Evolutionary conservation across 257 asterid species (phyloP).

Genomic region (Oldenlandia corymbosa): DNA sequence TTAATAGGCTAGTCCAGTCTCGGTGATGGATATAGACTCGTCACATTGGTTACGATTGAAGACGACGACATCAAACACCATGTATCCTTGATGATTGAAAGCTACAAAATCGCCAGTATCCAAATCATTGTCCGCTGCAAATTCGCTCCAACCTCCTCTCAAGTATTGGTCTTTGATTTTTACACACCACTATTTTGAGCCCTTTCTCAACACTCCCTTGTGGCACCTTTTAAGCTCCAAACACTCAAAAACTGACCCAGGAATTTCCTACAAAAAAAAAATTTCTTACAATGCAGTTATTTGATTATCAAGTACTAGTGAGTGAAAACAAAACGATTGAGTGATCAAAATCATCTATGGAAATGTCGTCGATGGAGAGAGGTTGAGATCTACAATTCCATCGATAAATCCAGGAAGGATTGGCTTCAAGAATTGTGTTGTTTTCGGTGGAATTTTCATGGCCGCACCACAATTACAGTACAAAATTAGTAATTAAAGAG

Average conservation of each 20-base stretch:
- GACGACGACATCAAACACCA: slow-evolving; percentile 16
- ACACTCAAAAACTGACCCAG: slow-evolving; percentile 12
- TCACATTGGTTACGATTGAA: slow-evolving; percentile 7
- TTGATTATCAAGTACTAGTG: not conserved
- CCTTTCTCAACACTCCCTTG: slow-evolving; percentile 14
- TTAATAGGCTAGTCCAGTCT: not conserved
- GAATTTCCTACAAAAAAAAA: slow-evolving; percentile 13
- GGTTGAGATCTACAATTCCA: slow-evolving; percentile 8
- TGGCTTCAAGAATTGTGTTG: slow-evolving; percentile 20
- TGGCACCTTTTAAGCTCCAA: slow-evolving; percentile 7
- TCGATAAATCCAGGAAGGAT: slow-evolving; percentile 14
- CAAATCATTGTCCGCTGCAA: slow-evolving; percentile 10
- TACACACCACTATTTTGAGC: slow-evolving; percentile 9
- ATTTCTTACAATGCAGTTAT: not conserved
- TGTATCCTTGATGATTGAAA: slow-evolving; percentile 20
- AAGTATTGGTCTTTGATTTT: slow-evolving; percentile 4
- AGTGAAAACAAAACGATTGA: not conserved
- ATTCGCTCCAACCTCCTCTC: slow-evolving; percentile 17
- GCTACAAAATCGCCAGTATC: slow-evolving; percentile 16
- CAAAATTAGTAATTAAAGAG: too few relatives aligned
- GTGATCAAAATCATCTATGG: not conserved
- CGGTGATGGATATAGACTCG: not conserved
- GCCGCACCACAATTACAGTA: too few relatives aligned
- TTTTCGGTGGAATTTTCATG: slow-evolving; percentile 11
- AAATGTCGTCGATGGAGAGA: not conserved